Conservation (phyloP, 192 early-diverging fungal genomes). For the Linnemannia hyalina region DNA sequence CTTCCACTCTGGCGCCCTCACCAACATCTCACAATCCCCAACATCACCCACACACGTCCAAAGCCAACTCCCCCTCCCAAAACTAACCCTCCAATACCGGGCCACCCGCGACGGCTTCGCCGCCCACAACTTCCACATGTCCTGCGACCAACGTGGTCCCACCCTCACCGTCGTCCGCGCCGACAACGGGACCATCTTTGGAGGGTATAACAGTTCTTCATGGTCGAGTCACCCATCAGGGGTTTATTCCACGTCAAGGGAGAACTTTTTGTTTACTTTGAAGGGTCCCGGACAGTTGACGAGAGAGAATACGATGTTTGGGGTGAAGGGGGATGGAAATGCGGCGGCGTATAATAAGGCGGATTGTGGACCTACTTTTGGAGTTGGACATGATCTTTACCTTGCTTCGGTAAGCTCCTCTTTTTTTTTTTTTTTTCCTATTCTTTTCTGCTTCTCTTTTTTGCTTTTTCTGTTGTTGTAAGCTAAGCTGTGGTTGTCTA, state of each 20-base stretch:
- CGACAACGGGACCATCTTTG: slow-evolving; percentile 42
- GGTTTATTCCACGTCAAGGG: slow-evolving; percentile 38
- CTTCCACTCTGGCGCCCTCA: neutral
- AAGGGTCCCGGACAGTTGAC: slow-evolving; percentile 19
- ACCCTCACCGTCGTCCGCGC: slow-evolving; percentile 43
- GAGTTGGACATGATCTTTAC: slow-evolving; percentile 47
- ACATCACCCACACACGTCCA: neutral
- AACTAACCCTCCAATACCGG: slow-evolving; percentile 35
- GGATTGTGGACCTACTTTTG: slow-evolving; percentile 50
- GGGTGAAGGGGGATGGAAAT: slow-evolving; percentile 41
- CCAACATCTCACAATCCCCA: neutral
- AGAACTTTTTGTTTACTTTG: slow-evolving; percentile 49
- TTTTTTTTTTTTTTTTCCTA: neutral
- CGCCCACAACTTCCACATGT: slow-evolving; percentile 43
- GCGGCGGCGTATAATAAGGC: slow-evolving; percentile 48
- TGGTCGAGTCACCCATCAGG: slow-evolving; percentile 54
- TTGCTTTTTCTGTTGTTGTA: neutral
- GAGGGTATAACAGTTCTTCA: slow-evolving; percentile 47
- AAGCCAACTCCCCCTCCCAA: slow-evolving; percentile 2
- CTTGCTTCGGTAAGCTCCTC: slow-evolving; percentile 38
- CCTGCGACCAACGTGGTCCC: slow-evolving; percentile 51
- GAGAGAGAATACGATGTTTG: slow-evolving; percentile 35
- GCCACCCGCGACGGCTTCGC: slow-evolving; percentile 47
- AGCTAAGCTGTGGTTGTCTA: too few relatives aligned
- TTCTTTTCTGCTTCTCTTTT: neutral